Evolutionary conservation across 371 early-diverging fungal species (phyloP).

Genomic region (Basidiobolus meristosporus): DNA sequence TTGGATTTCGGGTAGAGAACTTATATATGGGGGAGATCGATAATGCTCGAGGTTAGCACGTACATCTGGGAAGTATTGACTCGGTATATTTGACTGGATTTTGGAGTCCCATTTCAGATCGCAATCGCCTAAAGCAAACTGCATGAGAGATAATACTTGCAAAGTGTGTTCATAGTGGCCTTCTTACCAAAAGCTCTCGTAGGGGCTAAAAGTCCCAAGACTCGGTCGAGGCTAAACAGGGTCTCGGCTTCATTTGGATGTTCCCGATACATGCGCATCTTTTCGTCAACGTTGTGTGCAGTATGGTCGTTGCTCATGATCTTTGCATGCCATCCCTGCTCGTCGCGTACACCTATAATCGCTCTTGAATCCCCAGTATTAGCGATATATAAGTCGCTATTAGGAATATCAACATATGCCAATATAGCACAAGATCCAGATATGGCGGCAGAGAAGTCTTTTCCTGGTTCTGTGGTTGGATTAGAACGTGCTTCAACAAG

Average conservation of each 20-base stretch:
- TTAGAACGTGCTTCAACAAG: conserved; percentile 9
- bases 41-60: conserved; percentile 41
- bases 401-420: conserved; percentile 43
- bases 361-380: conserved; percentile 58
- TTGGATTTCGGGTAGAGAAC: conserved; percentile 68
- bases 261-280: conserved; percentile 34
- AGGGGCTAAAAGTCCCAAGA: conserved; percentile 26
- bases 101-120: conserved; percentile 59
- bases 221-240: conserved; percentile 36
- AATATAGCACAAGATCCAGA: conserved; percentile 62
- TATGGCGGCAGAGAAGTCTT: conserved; percentile 4
- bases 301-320: conserved; percentile 56
- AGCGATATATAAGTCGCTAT: conserved; percentile 46
- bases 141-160: no score
- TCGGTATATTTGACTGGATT: conserved; percentile 38
- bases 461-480: neutral
- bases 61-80: conserved; percentile 29
- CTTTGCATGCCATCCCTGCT: conserved; percentile 25
- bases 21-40: conserved; percentile 82
- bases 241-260: conserved; percentile 58
- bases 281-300: conserved; percentile 33
- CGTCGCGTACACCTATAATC: conserved; percentile 18
- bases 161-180: no score
- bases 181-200: no score
- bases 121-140: conserved; percentile 31